Evolutionary conservation across 495 filamentous ascomycete genomes (phyloP), one percentile per base, ranked within the genome.

Genomic region (Penicillium subrubescens): DNA sequence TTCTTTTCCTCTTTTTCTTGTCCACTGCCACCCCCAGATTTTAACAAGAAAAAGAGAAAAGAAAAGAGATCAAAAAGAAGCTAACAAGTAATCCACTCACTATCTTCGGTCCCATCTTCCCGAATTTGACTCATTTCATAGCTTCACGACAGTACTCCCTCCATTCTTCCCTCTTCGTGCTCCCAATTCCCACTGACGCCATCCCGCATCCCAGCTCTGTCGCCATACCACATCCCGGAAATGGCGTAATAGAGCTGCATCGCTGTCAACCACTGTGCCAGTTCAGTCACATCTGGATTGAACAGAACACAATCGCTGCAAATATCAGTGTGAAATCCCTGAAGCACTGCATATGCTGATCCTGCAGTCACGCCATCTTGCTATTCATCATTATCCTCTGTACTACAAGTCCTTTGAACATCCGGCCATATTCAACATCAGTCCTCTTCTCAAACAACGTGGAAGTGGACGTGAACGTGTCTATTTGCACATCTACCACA

Each of bases 181-280:
- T 65, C 31, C n/a, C 52, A 23, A 33, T 50, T 53, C 44, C 52
- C 52, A 59, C 62, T 68, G 66, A 69, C 63, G 63, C 60, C 57
- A 66, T 66, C 43, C 57, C 57, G 31, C n/a, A 23, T 7, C 52
- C 48, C 53, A 37, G 8, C n/a, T 25, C 34, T 21, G 60, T 63
- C 31, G 39, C 58, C 44, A 67, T 60, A 57, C 37, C 53, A 57
- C 34, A 37, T 62, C 53, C 25, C 58, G 39, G 63, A 60, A 63
- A 71, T 71, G 69, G 66, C 69, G 66, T 71, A 66, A 70, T 67
- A 37, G 34, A 27, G 29, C 31, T 29, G 44, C 29, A 7, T 31
- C 53, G 2, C 50, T 25, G 15, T 4, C 10, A 54, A 57, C 33
- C 43, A 48, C 19, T 44, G 51, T 60, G 58, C 44, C 21, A 29